Conservation (phyloP, 768 basidiomycete species). For the Macrolepiota fuliginosa region DNA sequence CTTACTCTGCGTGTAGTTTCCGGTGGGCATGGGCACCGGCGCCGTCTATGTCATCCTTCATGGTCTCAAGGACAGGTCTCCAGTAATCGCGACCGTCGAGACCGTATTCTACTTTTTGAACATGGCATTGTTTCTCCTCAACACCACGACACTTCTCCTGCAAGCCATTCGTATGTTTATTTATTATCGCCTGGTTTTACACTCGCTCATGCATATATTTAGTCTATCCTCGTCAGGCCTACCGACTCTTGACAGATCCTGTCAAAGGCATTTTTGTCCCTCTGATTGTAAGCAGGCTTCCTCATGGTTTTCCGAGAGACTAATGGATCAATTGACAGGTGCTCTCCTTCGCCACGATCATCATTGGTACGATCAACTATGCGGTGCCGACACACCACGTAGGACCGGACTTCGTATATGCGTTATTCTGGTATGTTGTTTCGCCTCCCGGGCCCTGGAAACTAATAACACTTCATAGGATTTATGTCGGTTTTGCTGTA, state of each 20-base stretch:
- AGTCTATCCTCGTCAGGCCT: constrained; percentile 46
- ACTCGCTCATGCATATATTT: background rate
- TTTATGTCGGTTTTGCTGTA: constrained; percentile 37
- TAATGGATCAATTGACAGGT: constrained; percentile 25
- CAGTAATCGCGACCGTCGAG: constrained; percentile 32
- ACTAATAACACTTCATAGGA: constrained; percentile 23
- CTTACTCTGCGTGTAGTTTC: constrained; percentile 30
- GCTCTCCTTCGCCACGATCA: constrained; percentile 47
- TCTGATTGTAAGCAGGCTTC: constrained; percentile 19
- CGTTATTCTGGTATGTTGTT: constrained; percentile 38
- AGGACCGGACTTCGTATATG: constrained; percentile 33
- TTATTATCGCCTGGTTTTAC: background rate
- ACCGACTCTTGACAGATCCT: constrained; percentile 41
- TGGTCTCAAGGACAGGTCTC: constrained; percentile 33
- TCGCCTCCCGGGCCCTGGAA: background rate
- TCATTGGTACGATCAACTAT: constrained; percentile 48
- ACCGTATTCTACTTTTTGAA: constrained; percentile 47
- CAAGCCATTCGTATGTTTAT: constrained; percentile 37
- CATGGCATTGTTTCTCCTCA: constrained; percentile 40
- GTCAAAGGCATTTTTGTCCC: constrained; percentile 44
- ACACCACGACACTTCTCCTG: constrained; percentile 36
- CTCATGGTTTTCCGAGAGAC: background rate
- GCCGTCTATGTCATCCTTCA: constrained; percentile 48
- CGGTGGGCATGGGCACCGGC: constrained; percentile 48
- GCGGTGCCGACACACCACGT: constrained; percentile 36